phyloP scores from a whole-genome alignment of 495 filamentous ascomycete species.

The Cercophora sp. region DNA sequence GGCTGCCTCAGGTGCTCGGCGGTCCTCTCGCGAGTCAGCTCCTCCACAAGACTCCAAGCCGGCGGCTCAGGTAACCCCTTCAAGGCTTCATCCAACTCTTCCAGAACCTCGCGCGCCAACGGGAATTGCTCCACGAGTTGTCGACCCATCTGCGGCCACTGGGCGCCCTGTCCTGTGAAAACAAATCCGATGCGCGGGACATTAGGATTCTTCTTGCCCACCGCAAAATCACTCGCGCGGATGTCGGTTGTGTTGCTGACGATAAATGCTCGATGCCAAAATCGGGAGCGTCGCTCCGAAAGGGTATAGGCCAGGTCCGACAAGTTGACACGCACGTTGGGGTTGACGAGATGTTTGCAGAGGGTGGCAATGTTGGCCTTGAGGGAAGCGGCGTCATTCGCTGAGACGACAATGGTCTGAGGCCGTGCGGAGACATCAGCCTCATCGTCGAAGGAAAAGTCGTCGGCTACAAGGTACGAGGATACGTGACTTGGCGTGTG shows the following conservation, averaged over 20 bases:
- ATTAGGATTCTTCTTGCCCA: constrained; percentile 1
- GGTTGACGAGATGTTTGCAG: constrained; percentile 4
- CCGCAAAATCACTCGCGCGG: not conserved
- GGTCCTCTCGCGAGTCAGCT: constrained; percentile 11
- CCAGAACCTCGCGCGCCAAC: not conserved
- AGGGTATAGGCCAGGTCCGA: constrained; percentile 10
- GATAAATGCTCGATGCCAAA: not conserved
- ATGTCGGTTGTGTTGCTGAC: not conserved
- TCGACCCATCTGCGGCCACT: constrained; percentile 20
- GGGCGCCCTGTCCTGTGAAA: constrained; percentile 21
- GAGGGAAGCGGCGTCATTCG: constrained; percentile 8
- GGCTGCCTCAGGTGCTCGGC: constrained; percentile 18
- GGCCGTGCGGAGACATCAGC: not conserved
- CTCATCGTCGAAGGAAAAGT: constrained; percentile 15
- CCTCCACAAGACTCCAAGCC: constrained; percentile 21
- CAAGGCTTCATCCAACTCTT: constrained; percentile 14
- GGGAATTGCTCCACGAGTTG: constrained; percentile 11
- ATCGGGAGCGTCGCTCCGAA: constrained; percentile 2
- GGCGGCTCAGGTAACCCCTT: not conserved
- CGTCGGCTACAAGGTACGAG: too few species aligned
- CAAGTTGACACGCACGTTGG: constrained; percentile 1
- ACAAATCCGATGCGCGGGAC: constrained; percentile 9
- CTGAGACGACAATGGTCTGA: not conserved
- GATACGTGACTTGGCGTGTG: not conserved
- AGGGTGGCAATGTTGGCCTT: constrained; percentile 2